Evolutionary conservation across 2,329 filamentous ascomycete genomes (phyloP).

Genomic region (Aspergillus jensenii): DNA sequence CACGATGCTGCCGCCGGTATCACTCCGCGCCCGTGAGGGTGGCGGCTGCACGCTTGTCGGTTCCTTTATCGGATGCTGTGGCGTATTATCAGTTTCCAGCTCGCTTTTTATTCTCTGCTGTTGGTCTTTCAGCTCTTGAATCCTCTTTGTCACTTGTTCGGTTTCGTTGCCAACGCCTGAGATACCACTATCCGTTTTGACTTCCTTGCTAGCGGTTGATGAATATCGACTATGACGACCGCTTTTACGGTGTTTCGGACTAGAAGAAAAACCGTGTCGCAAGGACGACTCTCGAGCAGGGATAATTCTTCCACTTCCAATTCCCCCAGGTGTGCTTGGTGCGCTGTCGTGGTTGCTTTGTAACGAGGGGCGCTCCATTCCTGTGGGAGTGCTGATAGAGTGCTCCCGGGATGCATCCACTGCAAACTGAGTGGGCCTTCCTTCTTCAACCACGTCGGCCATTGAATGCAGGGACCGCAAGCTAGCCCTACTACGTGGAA

Average conservation of each 20-base stretch:
- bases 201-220: conserved; percentile 40
- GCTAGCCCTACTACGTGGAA: conserved; percentile 38
- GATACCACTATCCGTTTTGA: conserved; percentile 39
- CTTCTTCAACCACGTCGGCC: conserved; percentile 44
- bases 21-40: conserved; percentile 1
- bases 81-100: conserved; percentile 40
- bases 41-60: conserved; percentile 16
- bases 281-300: conserved; percentile 69
- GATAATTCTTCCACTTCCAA: conserved; percentile 56
- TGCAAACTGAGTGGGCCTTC: conserved; percentile 19
- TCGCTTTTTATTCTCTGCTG: conserved; percentile 56
- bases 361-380: conserved; percentile 37
- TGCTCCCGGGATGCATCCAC: conserved; percentile 21
- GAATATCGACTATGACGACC: conserved; percentile 45
- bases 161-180: conserved; percentile 46
- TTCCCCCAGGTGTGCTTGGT: conserved; percentile 33
- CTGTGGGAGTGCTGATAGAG: conserved; percentile 22
- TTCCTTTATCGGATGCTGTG: conserved; percentile 23
- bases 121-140: conserved; percentile 58
- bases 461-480: conserved; percentile 43
- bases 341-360: conserved; percentile 26
- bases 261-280: conserved; percentile 53
- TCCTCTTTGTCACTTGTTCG: conserved; percentile 58
- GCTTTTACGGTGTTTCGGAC: conserved; percentile 54
- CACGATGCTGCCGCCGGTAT: neutral